Percentiles rank a stretch among this genome's conserved stretches.
Evolutionary conservation across 163 green algal species (phyloP).

Genomic region (Prototheca cutis): DNA sequence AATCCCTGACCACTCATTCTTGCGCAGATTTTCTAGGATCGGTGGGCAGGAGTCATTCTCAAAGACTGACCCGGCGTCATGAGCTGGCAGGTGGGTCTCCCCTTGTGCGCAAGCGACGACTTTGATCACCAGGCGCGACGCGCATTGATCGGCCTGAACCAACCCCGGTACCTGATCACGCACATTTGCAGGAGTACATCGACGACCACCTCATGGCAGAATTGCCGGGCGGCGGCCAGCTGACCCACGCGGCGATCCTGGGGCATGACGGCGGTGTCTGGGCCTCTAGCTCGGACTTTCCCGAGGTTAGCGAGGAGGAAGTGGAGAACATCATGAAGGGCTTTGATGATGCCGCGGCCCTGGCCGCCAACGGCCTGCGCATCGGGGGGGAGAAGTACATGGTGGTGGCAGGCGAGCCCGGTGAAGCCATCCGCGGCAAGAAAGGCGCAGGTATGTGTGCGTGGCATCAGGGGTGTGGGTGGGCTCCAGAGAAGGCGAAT

Average conservation of each 20-base stretch:
- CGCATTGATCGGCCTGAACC: too few species aligned
- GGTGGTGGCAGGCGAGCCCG: constrained; percentile 53
- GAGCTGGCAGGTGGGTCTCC: too few species aligned
- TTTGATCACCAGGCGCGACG: too few species aligned
- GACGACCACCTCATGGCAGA: constrained; percentile 67
- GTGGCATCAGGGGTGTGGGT: too few species aligned
- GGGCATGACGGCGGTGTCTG: constrained; percentile 69
- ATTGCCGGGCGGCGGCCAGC: constrained; percentile 44
- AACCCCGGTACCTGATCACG: too few species aligned
- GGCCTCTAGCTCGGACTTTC: constrained; percentile 57
- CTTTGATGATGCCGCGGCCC: constrained; percentile 27
- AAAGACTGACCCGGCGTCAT: too few species aligned
- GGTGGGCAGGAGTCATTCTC: too few species aligned
- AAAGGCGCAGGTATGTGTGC: constrained; percentile 30
- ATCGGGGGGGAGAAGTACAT: constrained; percentile 63
- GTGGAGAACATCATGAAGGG: constrained; percentile 23
- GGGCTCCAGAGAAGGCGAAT: too few species aligned
- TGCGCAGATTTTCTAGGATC: too few species aligned
- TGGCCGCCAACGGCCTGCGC: constrained; percentile 35
- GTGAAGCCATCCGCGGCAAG: constrained; percentile 64
- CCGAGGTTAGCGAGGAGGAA: constrained; percentile 40
- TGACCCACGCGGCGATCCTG: constrained; percentile 59
- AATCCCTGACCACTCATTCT: too few species aligned
- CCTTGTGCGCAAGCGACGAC: too few species aligned
- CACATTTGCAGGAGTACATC: constrained; percentile 68